Conservation (phyloP, 768 basidiomycete species). For the Naganishia vaughanmartiniae region DNA sequence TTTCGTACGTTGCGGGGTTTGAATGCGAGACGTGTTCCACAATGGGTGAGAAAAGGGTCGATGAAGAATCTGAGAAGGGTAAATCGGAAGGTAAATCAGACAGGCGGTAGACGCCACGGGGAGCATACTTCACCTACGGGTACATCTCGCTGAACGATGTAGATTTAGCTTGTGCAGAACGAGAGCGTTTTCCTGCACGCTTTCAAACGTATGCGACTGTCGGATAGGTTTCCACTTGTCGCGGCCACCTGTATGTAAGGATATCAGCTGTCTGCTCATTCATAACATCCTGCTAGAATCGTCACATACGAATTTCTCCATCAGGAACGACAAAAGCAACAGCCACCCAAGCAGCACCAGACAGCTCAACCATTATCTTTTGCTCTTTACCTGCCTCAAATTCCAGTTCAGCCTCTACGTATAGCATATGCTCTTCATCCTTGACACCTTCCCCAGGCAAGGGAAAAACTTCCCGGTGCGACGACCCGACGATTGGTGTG, state of each 20-base stretch:
- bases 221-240: constrained; percentile 12
- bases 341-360: constrained; percentile 8
- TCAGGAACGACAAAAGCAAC: not conserved
- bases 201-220: constrained; percentile 4
- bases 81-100: not conserved
- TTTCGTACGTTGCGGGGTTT: constrained; percentile 7
- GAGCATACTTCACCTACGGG: not conserved
- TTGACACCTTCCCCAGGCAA: constrained; percentile 41
- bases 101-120: not conserved
- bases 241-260: constrained; percentile 27
- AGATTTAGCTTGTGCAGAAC: constrained; percentile 10
- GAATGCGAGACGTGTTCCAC: constrained; percentile 24
- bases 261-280: not conserved
- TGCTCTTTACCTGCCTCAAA: not conserved
- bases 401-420: constrained; percentile 13
- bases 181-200: constrained; percentile 5
- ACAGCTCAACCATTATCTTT: not conserved
- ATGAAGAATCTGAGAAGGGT: not conserved
- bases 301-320: constrained; percentile 23
- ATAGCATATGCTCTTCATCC: constrained; percentile 31
- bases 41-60: constrained; percentile 31
- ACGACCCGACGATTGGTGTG: constrained; percentile 8
- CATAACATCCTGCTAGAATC: not conserved
- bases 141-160: not conserved
- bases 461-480: constrained; percentile 35